Base-by-base conservation (phyloP, 768 basidiomycete genomes). In the Mycena olivaceomarginata region DNA sequence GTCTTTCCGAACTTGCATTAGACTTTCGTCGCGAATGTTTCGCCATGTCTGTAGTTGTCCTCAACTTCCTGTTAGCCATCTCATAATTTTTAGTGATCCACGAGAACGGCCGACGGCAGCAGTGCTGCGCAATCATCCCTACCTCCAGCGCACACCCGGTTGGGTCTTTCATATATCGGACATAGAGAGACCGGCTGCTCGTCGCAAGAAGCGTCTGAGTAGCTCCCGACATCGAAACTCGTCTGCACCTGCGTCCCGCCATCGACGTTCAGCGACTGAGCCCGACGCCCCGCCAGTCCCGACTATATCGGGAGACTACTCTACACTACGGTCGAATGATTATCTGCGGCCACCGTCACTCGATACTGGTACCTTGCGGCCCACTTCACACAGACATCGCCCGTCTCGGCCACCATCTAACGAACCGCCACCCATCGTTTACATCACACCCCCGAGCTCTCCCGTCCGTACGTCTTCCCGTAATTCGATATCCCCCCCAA, bases 11-110 rank as follows among this genome's bases (percentile, higher is more conserved):
- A 2, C 82, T 88, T 53, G 97, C 94, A 4, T 85, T 91, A 72
- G 92, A 96, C 79, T 97, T 98, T 82, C 89, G 96, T 70, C 86
- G 88, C 22, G 90, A 91, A 79, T 98, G 97, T 84, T 96, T 98
- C 79, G 91, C 94, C 22, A 89, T 91, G 95, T 95, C 83, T 78
- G 91, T 84, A 11, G n/a, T 74, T 45, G 70, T 11, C 39, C 41
- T 39, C 59, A 16, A 31, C 2, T 2, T 25, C 16, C 67, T 62
- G 43, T 73, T 37, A 31, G 12, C 45, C 48, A 43, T 57, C 72
- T 75, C 41, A 45, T 46, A 40, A 12, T 63, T 72, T 63, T 75
- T 20, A 95, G 94, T 71, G 89, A 96, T 80, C 95, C 96, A 15
- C 87, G 90, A 48, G 87, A 92, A 69, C 93, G 97, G 62, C 93